phyloP scores from a whole-genome alignment of 2,329 filamentous ascomycete genomes.

The Seiridium unicorne region DNA sequence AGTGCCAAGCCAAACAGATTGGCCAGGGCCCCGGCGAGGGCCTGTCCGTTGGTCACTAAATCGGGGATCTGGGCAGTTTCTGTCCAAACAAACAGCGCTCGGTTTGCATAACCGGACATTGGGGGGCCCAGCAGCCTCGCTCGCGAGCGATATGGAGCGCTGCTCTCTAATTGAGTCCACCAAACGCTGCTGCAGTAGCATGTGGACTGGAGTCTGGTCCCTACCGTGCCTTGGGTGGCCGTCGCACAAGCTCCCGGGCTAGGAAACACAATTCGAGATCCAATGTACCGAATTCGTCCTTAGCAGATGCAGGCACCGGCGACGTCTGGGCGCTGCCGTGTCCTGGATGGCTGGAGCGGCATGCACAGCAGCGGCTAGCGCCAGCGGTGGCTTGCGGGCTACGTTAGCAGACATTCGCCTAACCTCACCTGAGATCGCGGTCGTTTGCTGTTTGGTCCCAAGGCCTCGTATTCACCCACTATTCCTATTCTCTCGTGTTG shows the following conservation, averaged over 20 bases:
- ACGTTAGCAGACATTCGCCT: background rate
- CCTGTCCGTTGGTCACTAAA: background rate
- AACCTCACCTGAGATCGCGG: slow-evolving; percentile 6
- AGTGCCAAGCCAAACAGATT: slow-evolving; percentile 2
- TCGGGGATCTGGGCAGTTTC: slow-evolving; percentile 4
- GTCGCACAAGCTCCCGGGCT: background rate
- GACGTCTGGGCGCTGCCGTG: background rate
- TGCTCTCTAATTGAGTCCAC: background rate
- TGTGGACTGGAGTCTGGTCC: background rate
- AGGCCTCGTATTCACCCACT: slow-evolving; percentile 6
- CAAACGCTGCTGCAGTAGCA: background rate
- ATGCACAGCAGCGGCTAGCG: slow-evolving; percentile 5
- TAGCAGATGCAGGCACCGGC: slow-evolving; percentile 3
- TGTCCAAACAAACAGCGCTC: background rate
- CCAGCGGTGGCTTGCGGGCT: background rate
- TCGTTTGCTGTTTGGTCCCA: background rate
- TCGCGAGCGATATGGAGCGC: background rate
- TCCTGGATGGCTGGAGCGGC: background rate
- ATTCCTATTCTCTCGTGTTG: background rate
- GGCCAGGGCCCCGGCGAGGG: background rate
- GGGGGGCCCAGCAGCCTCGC: background rate
- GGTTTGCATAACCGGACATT: slow-evolving; percentile 5
- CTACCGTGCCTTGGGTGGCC: no score
- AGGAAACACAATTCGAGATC: background rate
- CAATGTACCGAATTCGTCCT: background rate